Conservation (phyloP, 23 red algal species). For the Porphyridium purpureum region DNA sequence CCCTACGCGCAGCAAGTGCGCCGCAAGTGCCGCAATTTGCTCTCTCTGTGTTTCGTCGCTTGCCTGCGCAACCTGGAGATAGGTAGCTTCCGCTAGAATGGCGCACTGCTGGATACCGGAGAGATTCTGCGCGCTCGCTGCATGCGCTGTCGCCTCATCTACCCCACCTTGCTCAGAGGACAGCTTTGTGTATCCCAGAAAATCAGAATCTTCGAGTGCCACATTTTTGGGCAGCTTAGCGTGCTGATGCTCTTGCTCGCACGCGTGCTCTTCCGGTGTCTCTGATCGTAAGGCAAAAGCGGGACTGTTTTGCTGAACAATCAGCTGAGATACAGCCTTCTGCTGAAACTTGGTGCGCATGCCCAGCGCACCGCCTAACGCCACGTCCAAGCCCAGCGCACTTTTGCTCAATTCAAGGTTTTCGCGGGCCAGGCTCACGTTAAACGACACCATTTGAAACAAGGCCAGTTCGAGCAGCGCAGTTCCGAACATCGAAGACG, state of each 20-base stretch:
- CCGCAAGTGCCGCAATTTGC: conserved; percentile 18
- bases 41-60: conserved; percentile 17
- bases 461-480: too few relatives aligned
- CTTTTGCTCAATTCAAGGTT: neutral
- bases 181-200: conserved; percentile 44
- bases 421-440: too few relatives aligned
- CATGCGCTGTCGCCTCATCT: neutral
- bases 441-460: too few relatives aligned
- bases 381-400: neutral
- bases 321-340: conserved; percentile 49
- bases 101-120: conserved; percentile 27
- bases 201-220: conserved; percentile 51
- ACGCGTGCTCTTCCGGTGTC: neutral
- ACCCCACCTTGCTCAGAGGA: conserved; percentile 1
- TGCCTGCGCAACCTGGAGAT: conserved; percentile 15
- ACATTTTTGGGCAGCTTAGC: conserved; percentile 42
- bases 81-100: conserved; percentile 15
- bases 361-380: conserved; percentile 31
- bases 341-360: conserved; percentile 60
- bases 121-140: conserved; percentile 11
- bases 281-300: neutral
- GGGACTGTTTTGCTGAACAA: conserved; percentile 5
- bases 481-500: too few relatives aligned
- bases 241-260: neutral
- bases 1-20: conserved; percentile 23